A percentile compares a stretch with the other conserved stretches of the same genome.
Conservation (phyloP, 371 early-diverging fungal genomes). For the Mortierella sp. region DNA sequence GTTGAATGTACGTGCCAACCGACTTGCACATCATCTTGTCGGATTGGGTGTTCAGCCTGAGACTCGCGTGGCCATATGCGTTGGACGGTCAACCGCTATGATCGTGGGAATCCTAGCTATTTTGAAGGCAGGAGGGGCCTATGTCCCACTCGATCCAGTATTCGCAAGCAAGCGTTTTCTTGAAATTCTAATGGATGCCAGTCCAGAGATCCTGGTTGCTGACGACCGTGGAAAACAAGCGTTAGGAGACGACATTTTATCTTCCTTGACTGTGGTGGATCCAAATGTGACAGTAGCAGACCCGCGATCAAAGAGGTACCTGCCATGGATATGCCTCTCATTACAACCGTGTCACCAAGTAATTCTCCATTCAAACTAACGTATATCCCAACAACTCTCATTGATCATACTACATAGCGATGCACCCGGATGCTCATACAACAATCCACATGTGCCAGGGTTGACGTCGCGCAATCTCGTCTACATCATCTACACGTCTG, state of each 20-base stretch:
- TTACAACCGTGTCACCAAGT: too few species aligned
- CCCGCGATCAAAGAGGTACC: not conserved
- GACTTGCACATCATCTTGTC: slow-evolving; percentile 17
- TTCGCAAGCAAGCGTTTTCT: slow-evolving; percentile 1
- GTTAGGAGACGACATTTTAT: not conserved
- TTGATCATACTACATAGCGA: too few species aligned
- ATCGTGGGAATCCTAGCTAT: slow-evolving; percentile 12
- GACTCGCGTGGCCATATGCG: slow-evolving; percentile 14
- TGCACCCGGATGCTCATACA: too few species aligned
- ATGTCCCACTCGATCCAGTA: slow-evolving; percentile 24
- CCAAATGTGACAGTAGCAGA: not conserved
- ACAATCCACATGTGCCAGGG: not conserved
- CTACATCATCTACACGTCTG: slow-evolving; percentile 59
- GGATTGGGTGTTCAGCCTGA: slow-evolving; percentile 14
- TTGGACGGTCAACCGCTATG: slow-evolving; percentile 20
- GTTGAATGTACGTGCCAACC: slow-evolving; percentile 17
- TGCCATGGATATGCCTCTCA: too few species aligned
- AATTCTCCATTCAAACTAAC: too few species aligned
- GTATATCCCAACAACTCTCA: too few species aligned
- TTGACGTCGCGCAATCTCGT: slow-evolving; percentile 11
- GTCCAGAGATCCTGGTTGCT: not conserved
- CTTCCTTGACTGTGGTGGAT: not conserved
- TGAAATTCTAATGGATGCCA: not conserved
- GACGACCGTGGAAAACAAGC: not conserved
- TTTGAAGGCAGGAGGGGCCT: slow-evolving; percentile 31